phyloP scores from a whole-genome alignment of 345 rosid genomes.

The Schrenkiella parvula region DNA sequence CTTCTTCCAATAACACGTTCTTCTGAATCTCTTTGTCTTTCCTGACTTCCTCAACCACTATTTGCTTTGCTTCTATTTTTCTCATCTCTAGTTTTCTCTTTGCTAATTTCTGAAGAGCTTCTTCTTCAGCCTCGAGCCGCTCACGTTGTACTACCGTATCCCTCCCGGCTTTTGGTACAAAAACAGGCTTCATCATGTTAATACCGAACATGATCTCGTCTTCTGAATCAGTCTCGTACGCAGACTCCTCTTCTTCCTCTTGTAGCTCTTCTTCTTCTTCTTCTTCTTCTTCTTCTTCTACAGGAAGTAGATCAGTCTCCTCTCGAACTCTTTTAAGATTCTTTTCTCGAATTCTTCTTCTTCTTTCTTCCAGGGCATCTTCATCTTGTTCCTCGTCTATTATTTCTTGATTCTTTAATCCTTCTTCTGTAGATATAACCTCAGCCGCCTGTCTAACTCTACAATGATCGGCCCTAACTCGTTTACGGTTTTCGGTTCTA shows the following conservation, averaged over 20 bases:
- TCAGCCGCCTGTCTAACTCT: slow-evolving; percentile 45
- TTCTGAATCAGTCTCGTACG: slow-evolving; percentile 64
- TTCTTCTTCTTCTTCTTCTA: slow-evolving; percentile 59
- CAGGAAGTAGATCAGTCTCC: slow-evolving; percentile 40
- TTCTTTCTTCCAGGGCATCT: slow-evolving; percentile 47
- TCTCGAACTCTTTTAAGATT: slow-evolving; percentile 42
- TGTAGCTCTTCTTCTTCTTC: slow-evolving; percentile 61
- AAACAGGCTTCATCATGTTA: slow-evolving; percentile 50
- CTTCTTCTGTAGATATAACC: slow-evolving; percentile 46
- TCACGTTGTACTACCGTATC: slow-evolving; percentile 61
- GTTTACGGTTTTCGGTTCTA: slow-evolving; percentile 43
- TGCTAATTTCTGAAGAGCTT: slow-evolving; percentile 45
- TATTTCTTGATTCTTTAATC: slow-evolving; percentile 36
- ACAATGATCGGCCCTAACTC: slow-evolving; percentile 51
- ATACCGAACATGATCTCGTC: slow-evolving; percentile 41
- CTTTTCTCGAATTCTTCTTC: slow-evolving; percentile 50
- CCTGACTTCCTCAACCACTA: slow-evolving; percentile 54
- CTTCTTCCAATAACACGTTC: slow-evolving; percentile 47
- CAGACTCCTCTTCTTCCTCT: slow-evolving; percentile 55
- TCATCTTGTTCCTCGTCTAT: slow-evolving; percentile 46
- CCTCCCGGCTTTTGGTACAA: slow-evolving; percentile 51
- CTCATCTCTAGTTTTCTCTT: slow-evolving; percentile 51
- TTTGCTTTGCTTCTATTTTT: slow-evolving; percentile 50
- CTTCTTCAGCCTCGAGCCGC: slow-evolving; percentile 47
- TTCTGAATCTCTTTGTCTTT: slow-evolving; percentile 47